Conservation (phyloP, 257 asterid genomes). For the Solanum tarijense region DNA sequence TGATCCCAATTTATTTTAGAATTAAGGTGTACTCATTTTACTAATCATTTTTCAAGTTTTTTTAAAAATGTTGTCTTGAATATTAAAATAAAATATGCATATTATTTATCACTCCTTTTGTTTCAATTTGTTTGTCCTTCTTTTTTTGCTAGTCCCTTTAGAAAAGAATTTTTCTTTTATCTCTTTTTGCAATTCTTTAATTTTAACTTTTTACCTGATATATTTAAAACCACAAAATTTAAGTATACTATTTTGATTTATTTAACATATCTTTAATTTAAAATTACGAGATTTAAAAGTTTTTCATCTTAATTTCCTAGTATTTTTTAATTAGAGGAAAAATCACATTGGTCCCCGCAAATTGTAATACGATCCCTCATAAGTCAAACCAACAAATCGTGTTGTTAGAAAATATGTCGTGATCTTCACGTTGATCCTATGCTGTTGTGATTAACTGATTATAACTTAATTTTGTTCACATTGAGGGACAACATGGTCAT, state of each 20-base stretch:
- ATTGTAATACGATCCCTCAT: not conserved
- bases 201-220: not conserved
- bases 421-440: not conserved
- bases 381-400: not conserved
- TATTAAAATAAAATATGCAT: not conserved
- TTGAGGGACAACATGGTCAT: not conserved
- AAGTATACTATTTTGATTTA: too few species aligned
- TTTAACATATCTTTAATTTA: not conserved
- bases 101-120: accelerated
- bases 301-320: not conserved
- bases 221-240: not conserved
- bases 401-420: not conserved
- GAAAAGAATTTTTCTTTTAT: not conserved
- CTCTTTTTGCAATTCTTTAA: not conserved
- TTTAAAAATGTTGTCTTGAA: not conserved
- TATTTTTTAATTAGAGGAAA: not conserved
- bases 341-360: not conserved
- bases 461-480: not conserved
- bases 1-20: not conserved
- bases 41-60: not conserved
- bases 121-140: not conserved
- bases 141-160: not conserved
- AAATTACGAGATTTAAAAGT: not conserved
- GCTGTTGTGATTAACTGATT: not conserved
- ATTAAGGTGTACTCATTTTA: not conserved